Conservation (phyloP, 768 basidiomycete genomes). For the Mycena filopes region DNA sequence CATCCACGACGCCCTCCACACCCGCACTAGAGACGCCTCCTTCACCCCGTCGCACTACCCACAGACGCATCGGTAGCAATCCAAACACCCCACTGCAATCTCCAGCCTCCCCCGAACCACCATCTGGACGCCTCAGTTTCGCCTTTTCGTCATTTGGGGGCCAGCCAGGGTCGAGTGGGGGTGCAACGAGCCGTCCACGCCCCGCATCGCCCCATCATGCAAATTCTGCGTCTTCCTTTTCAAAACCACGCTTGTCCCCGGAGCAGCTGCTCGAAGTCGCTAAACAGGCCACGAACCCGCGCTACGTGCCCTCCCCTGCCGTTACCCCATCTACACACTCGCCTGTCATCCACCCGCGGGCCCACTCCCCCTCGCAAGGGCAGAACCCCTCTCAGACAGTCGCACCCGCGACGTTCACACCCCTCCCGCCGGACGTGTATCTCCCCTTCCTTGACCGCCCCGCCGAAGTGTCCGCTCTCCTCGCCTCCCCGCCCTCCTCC, state of each 20-base stretch:
- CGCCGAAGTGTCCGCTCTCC: constrained; percentile 75
- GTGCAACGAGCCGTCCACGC: constrained; percentile 56
- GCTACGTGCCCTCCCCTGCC: constrained; percentile 30
- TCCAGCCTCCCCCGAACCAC: constrained; percentile 36
- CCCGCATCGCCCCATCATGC: constrained; percentile 59
- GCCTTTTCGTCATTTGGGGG: constrained; percentile 72
- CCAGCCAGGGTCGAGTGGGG: constrained; percentile 45
- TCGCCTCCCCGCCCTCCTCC: constrained; percentile 71
- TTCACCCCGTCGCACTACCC: constrained; percentile 42
- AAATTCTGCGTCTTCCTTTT: constrained; percentile 44
- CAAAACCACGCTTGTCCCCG: constrained; percentile 68
- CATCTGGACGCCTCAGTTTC: constrained; percentile 60
- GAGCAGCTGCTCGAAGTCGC: constrained; percentile 84
- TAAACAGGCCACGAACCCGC: constrained; percentile 62
- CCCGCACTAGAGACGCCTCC: constrained; percentile 37
- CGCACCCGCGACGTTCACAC: constrained; percentile 73
- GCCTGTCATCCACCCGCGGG: constrained; percentile 31
- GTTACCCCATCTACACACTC: constrained; percentile 34
- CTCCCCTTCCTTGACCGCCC: constrained; percentile 91
- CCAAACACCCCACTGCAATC: constrained; percentile 40
- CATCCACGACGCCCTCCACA: constrained; percentile 41
- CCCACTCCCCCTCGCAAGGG: constrained; percentile 28
- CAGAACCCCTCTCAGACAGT: constrained; percentile 30
- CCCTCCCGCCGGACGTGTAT: constrained; percentile 78
- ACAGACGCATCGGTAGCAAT: constrained; percentile 44